Conservation (phyloP, 2,329 filamentous ascomycete genomes). For the Didymella lethalis region DNA sequence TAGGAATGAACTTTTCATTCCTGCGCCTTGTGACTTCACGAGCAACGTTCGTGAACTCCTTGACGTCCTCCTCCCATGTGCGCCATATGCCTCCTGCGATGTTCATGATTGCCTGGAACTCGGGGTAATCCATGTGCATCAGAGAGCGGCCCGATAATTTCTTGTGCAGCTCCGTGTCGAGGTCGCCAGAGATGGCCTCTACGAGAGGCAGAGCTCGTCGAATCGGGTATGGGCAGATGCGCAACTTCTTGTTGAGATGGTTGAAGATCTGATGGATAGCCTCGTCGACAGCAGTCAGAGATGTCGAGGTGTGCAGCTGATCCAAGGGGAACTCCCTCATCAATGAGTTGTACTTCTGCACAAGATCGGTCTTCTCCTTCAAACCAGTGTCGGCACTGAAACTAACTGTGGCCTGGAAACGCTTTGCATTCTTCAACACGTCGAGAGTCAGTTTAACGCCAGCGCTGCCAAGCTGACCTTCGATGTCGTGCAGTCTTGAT, state of each 20-base stretch:
- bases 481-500: constrained; percentile 87
- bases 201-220: constrained; percentile 91
- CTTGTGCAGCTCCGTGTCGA: constrained; percentile 85
- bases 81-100: constrained; percentile 86
- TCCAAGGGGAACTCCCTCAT: constrained; percentile 98
- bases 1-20: constrained; percentile 98
- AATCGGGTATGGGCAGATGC: constrained; percentile 95
- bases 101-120: constrained; percentile 86
- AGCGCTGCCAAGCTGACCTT: constrained; percentile 84
- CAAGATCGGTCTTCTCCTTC: constrained; percentile 94
- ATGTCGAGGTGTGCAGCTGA: constrained; percentile 90
- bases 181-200: constrained; percentile 92
- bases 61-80: constrained; percentile 94
- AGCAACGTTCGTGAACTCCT: constrained; percentile 97
- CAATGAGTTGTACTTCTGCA: constrained; percentile 98
- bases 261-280: constrained; percentile 88
- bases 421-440: constrained; percentile 94
- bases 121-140: constrained; percentile 89
- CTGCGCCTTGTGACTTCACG: constrained; percentile 91
- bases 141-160: constrained; percentile 85
- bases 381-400: constrained; percentile 95
- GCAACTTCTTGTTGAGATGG: constrained; percentile 97
- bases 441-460: constrained; percentile 92
- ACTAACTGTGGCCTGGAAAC: constrained; percentile 96
- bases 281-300: constrained; percentile 86